phyloP scores from a whole-genome alignment of 495 filamentous ascomycete species.

The Hypoxylon fuscum region DNA sequence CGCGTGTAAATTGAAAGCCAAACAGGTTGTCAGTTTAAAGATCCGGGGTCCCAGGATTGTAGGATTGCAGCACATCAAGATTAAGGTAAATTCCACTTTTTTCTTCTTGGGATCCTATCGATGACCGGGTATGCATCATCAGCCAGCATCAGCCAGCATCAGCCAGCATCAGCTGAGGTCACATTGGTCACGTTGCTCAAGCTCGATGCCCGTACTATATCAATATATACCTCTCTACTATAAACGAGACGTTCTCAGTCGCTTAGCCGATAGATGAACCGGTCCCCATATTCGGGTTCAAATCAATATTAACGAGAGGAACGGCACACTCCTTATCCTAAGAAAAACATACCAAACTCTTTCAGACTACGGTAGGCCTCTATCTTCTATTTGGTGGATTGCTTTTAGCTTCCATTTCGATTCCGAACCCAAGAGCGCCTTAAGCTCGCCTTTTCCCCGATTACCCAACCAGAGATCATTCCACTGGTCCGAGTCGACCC shows the following conservation, averaged over 20 bases:
- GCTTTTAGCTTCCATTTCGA: slow-evolving; percentile 12
- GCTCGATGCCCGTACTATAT: slow-evolving; percentile 28
- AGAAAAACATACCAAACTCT: slow-evolving; percentile 14
- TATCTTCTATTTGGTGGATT: slow-evolving; percentile 21
- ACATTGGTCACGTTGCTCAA: slow-evolving; percentile 38
- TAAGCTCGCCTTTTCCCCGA: slow-evolving; percentile 41
- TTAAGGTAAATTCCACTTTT: slow-evolving; percentile 17
- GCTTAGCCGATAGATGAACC: slow-evolving; percentile 21
- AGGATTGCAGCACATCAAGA: slow-evolving; percentile 10
- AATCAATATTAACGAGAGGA: slow-evolving; percentile 19
- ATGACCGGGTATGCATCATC: slow-evolving; percentile 16
- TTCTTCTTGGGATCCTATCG: slow-evolving; percentile 7
- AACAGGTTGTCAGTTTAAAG: slow-evolving; percentile 26
- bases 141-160: too few relatives aligned
- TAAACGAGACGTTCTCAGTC: slow-evolving; percentile 23
- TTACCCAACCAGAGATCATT: slow-evolving; percentile 51
- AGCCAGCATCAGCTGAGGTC: slow-evolving; percentile 37
- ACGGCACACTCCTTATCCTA: neutral
- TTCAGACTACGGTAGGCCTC: slow-evolving; percentile 23
- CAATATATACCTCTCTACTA: slow-evolving; percentile 30
- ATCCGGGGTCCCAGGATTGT: slow-evolving; percentile 25
- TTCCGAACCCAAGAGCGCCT: slow-evolving; percentile 22
- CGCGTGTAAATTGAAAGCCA: slow-evolving; percentile 8
- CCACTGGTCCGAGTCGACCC: slow-evolving; percentile 53
- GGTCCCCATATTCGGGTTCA: slow-evolving; percentile 4